phyloP scores from a whole-genome alignment of 306 rosid species.

The Ormosia semicastrata region DNA sequence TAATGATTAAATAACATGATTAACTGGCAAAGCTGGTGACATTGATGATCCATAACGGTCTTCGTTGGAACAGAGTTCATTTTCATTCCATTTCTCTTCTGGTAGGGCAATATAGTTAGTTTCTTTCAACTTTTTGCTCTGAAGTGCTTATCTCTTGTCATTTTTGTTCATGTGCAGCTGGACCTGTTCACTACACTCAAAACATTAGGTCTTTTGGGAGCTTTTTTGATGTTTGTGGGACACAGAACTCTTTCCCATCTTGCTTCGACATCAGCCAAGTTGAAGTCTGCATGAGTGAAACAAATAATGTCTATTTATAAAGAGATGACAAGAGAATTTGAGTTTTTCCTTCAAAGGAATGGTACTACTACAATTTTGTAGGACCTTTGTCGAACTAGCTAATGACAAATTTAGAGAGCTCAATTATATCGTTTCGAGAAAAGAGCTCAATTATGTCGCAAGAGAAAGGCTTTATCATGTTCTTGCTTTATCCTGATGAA shows the following conservation, averaged over 20 bases:
- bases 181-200: constrained; percentile 90
- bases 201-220: constrained; percentile 71
- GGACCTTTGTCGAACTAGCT: constrained; percentile 34
- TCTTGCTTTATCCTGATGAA: background rate
- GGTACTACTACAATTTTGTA: constrained; percentile 51
- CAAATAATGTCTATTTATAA: constrained; percentile 23
- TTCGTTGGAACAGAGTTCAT: background rate
- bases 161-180: constrained; percentile 60
- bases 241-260: constrained; percentile 86
- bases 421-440: background rate
- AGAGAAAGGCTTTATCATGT: background rate
- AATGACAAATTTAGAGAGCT: constrained; percentile 12
- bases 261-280: constrained; percentile 78
- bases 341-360: constrained; percentile 15
- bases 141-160: background rate
- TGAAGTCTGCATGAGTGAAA: constrained; percentile 80
- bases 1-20: constrained; percentile 16
- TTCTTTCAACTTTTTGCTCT: background rate
- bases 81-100: background rate
- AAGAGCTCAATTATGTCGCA: background rate
- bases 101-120: background rate
- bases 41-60: background rate
- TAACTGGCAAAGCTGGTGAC: background rate
- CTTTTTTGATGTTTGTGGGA: constrained; percentile 74
- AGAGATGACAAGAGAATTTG: constrained; percentile 12